Conservation (phyloP, 345 rosid genomes). For the Eucalyptus rudis region DNA sequence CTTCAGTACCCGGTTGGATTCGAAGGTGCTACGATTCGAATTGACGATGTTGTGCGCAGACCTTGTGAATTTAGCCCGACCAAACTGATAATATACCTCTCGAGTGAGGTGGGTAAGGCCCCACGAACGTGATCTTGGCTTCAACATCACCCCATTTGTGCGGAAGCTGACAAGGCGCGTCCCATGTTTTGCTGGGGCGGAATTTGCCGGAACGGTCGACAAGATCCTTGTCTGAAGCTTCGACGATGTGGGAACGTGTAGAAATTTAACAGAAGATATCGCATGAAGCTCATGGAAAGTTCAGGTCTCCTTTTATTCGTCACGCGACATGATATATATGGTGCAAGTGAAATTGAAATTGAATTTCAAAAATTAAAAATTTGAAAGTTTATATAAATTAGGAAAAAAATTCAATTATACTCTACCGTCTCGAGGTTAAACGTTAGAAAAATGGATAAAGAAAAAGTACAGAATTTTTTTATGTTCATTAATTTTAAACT, state of each 20-base stretch:
- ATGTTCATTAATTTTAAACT: too few species aligned
- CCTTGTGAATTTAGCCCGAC: background rate
- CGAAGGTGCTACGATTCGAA: constrained; percentile 7
- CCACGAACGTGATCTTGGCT: background rate
- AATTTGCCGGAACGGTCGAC: background rate
- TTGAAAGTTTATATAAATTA: rapidly evolving
- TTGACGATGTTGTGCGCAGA: background rate
- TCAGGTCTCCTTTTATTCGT: background rate
- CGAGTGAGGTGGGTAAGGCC: background rate
- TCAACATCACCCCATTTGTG: background rate
- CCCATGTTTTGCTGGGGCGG: background rate
- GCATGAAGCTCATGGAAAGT: background rate
- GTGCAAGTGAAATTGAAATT: background rate
- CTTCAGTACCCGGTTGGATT: constrained; percentile 23
- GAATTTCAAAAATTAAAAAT: background rate
- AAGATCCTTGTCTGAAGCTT: background rate
- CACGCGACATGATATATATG: background rate
- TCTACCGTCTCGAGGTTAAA: background rate
- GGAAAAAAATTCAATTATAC: background rate
- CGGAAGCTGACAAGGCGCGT: background rate
- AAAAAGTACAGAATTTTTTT: background rate
- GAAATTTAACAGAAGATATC: background rate
- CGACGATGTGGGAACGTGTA: background rate
- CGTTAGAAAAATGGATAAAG: background rate
- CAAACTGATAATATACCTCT: background rate